phyloP scores from a whole-genome alignment of 2,329 filamentous ascomycete genomes.

The Botrytis squamosa region DNA sequence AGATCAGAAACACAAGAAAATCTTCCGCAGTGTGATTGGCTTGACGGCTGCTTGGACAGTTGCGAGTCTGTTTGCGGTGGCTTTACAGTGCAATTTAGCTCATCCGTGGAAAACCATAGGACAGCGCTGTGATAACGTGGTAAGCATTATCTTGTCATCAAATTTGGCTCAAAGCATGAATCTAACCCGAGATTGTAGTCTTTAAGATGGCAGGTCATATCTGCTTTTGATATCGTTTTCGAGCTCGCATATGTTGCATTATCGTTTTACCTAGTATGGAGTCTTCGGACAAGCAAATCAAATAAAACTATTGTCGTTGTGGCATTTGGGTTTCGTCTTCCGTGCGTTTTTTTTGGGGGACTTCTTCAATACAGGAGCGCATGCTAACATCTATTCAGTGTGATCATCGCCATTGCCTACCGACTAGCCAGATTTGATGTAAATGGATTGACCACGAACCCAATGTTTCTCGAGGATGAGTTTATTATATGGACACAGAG shows the following conservation, averaged over 20 bases:
- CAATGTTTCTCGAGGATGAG: conserved; percentile 41
- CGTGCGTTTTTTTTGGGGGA: conserved; percentile 36
- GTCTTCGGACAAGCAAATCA: conserved; percentile 41
- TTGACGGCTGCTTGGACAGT: conserved; percentile 42
- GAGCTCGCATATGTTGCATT: conserved; percentile 43
- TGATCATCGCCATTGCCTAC: conserved; percentile 43
- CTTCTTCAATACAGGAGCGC: not conserved
- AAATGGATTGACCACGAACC: conserved; percentile 39
- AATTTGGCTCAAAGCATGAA: not conserved
- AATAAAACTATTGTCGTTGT: conserved; percentile 44
- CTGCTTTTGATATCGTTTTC: conserved; percentile 44
- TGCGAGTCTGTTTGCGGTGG: conserved; percentile 43
- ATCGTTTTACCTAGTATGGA: conserved; percentile 42
- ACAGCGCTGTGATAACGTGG: conserved; percentile 32
- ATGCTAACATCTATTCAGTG: conserved; percentile 33
- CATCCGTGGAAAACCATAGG: conserved; percentile 42
- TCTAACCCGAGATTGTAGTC: conserved; percentile 33
- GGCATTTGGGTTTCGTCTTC: conserved; percentile 44
- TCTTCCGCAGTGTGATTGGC: conserved; percentile 33
- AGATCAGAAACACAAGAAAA: conserved; percentile 42
- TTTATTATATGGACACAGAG: conserved; percentile 43
- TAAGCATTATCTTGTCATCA: not conserved
- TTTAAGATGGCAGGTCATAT: conserved; percentile 43
- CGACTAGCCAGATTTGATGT: conserved; percentile 42
- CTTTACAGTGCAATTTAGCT: conserved; percentile 44